A percentile compares a stretch with the other conserved stretches of the same genome.
These are phyloP conservation scores for Macadamia integrifolia DNA, from an alignment of 164 flowering plant species.

Conservation along the genomic window DNA sequence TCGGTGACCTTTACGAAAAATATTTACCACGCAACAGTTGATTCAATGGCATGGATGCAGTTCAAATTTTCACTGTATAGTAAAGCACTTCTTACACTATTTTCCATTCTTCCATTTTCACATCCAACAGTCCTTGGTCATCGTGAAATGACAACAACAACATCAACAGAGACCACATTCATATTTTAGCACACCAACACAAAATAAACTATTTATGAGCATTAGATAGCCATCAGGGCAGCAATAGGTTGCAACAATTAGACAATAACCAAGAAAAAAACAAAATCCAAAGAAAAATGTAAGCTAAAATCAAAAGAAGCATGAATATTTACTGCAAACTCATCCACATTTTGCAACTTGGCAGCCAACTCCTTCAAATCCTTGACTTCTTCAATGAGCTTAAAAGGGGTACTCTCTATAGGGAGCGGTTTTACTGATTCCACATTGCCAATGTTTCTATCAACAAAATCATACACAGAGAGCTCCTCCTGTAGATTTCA, in stretches of 20 bases:
- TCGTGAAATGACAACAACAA: too few species aligned
- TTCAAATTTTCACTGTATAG: too few species aligned
- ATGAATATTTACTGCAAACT: constrained; percentile 68
- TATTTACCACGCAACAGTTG: too few species aligned
- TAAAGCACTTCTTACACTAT: neutral
- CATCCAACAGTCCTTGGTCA: too few species aligned
- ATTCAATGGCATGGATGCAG: too few species aligned
- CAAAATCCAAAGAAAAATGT: neutral
- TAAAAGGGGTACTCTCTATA: constrained; percentile 65
- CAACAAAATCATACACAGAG: constrained; percentile 70
- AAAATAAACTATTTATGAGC: neutral
- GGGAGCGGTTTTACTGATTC: constrained; percentile 55
- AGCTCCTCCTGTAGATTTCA: constrained; percentile 49
- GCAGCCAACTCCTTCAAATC: constrained; percentile 77
- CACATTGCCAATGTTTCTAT: constrained; percentile 27
- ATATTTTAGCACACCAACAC: too few species aligned
- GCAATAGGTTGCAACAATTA: neutral
- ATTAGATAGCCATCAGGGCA: neutral
- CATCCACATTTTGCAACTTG: constrained; percentile 60
- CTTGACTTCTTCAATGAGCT: constrained; percentile 68
- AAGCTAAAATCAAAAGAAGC: neutral
- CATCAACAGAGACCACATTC: too few species aligned
- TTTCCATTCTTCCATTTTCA: neutral
- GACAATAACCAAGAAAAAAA: too few species aligned
- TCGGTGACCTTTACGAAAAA: too few species aligned